Percentiles rank a stretch among this genome's conserved stretches.
These are phyloP conservation scores for Oidiodendron maius DNA, from an alignment of 495 filamentous ascomycete genomes.

Conservation along the genomic window DNA sequence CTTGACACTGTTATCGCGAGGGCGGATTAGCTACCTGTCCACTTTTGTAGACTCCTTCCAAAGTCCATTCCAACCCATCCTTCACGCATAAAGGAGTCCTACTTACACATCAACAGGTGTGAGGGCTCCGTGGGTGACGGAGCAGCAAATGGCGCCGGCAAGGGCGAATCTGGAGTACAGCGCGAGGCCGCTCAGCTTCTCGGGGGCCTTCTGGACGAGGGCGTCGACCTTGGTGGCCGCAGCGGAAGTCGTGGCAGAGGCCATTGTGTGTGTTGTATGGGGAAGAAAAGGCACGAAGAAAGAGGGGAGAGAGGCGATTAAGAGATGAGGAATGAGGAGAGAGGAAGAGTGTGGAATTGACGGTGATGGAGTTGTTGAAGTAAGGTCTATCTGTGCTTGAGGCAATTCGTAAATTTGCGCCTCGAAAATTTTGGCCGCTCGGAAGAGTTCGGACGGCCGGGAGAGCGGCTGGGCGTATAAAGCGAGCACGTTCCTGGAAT, in stretches of 20 bases:
- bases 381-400: too few relatives aligned
- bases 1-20: constrained; percentile 87
- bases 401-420: too few relatives aligned
- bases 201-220: constrained; percentile 33
- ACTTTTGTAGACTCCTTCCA: too few relatives aligned
- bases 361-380: too few relatives aligned
- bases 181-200: constrained; percentile 25
- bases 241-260: constrained; percentile 37
- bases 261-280: constrained; percentile 13
- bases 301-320: background rate
- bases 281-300: background rate
- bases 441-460: too few relatives aligned
- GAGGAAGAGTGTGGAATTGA: too few relatives aligned
- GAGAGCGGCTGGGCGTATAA: too few relatives aligned
- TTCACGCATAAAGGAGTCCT: too few relatives aligned
- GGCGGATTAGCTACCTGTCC: too few relatives aligned
- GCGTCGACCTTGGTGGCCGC: constrained; percentile 36
- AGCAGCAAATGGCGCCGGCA: constrained; percentile 79
- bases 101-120: constrained; percentile 88
- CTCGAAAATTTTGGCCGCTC: too few relatives aligned
- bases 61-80: too few relatives aligned
- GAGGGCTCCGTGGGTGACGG: constrained; percentile 74
- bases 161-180: constrained; percentile 62
- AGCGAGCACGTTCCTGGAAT: too few relatives aligned
- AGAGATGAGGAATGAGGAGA: background rate